Evolutionary conservation across 495 filamentous ascomycete species (phyloP).

Genomic region (Schizothecium vesticola): DNA sequence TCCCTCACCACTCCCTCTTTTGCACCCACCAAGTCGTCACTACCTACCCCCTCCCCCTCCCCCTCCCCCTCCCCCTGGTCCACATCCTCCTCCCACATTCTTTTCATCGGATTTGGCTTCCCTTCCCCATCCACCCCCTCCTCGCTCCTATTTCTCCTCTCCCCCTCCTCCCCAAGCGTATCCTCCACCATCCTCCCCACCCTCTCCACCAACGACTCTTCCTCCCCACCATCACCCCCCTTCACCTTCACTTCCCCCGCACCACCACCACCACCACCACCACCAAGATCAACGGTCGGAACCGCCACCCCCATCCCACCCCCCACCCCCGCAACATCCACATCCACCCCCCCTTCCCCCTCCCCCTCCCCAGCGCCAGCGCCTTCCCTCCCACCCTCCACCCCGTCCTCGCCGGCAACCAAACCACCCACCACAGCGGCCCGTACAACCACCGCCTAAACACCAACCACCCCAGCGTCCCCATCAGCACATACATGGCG

Average conservation of each 20-base stretch:
- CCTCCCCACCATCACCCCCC: constrained; percentile 14
- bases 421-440: constrained; percentile 82
- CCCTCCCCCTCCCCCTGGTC: constrained; percentile 44
- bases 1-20: constrained; percentile 23
- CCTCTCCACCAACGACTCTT: constrained; percentile 39
- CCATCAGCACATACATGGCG: constrained; percentile 72
- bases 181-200: constrained; percentile 49
- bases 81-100: constrained; percentile 82
- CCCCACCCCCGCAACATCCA: constrained; percentile 18
- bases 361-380: constrained; percentile 34
- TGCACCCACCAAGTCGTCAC: not conserved
- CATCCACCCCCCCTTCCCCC: constrained; percentile 28
- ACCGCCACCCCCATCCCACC: constrained; percentile 40
- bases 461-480: constrained; percentile 76
- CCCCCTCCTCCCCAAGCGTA: constrained; percentile 17
- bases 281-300: constrained; percentile 35
- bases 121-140: constrained; percentile 2
- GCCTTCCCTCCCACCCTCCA: constrained; percentile 39
- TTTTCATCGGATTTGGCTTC: constrained; percentile 58
- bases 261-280: not conserved
- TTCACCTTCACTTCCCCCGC: constrained; percentile 8
- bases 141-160: constrained; percentile 26
- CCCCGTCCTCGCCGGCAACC: constrained; percentile 66
- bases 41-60: not conserved
- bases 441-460: constrained; percentile 82